Base-by-base conservation (phyloP, 257 asterid genomes). In the Datura wrightii region DNA sequence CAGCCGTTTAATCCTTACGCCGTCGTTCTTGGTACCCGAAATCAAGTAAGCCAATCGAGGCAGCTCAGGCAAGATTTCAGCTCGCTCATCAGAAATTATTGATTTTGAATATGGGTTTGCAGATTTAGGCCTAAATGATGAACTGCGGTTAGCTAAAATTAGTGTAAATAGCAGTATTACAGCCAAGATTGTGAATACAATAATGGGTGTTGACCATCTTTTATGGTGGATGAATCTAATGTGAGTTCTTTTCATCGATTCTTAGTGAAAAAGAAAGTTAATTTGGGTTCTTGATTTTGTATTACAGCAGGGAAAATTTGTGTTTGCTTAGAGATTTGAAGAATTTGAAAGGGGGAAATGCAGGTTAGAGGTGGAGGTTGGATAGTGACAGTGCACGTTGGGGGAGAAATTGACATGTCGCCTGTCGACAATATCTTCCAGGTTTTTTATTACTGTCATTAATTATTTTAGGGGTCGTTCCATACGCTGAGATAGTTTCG, bases 31-130 rank as follows among this genome's bases (percentile, higher is more conserved):
- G 7, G 97, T 89, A 24, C 97, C 98, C 5, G 98, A 90, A 2
- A 95, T 89, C 67, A 92, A 90, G 91, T 94, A 95, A 1, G 97
- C 98, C 3, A 97, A 92, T 69, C 97, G 93, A 16, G 98, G 98
- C 69, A 91, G 24, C 19, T 89, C 88, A 1, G 97, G 97, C 10
- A 91, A 69, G 5, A 83, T 56, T 44, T 74, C 88, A n/a, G 54
- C 48, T 6, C 10, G 2, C 18, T 91, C 81, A 42, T 85, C 84
- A 10, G 81, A 60, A 83, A 63, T 80, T 19, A 10, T 24, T 39
- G 91, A 70, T 69, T 46, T 80, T 46, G 90, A 85, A 65, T 15
- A 46, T 15, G 90, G 89, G 72, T 84, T 31, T 3, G 90, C 83
- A 44, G 63, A 63, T 31, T 78, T 85, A 82, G 93, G 85, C 10